Evolutionary conservation across 2,329 filamentous ascomycete genomes (phyloP).

Genomic region (Penicillium thymicola): DNA sequence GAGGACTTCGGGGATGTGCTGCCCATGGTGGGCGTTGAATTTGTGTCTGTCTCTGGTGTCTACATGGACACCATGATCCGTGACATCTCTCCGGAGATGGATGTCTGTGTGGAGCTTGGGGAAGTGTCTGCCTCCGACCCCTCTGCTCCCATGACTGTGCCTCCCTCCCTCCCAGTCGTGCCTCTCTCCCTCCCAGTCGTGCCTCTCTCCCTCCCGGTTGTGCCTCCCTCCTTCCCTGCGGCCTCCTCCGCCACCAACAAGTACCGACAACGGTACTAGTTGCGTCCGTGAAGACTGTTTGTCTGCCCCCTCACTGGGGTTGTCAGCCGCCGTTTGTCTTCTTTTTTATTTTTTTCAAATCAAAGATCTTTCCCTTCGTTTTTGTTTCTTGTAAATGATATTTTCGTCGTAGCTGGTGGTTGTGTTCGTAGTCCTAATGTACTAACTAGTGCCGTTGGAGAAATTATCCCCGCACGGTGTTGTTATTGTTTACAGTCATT

Average conservation of each 20-base stretch:
- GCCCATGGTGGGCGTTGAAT: slow-evolving; percentile 1
- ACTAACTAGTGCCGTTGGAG: not conserved
- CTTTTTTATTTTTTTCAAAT: not conserved
- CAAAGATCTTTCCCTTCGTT: not conserved
- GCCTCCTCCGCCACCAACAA: not conserved
- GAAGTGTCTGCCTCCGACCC: not conserved
- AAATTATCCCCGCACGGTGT: not conserved
- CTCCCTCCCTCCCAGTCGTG: not conserved
- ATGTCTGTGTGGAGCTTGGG: not conserved
- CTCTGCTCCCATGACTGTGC: not conserved
- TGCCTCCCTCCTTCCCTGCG: not conserved
- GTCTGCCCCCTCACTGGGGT: not conserved
- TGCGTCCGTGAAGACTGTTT: not conserved
- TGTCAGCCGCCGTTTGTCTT: not conserved
- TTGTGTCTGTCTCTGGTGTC: not conserved
- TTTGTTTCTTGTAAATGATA: not conserved
- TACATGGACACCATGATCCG: not conserved
- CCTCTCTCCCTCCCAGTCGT: not conserved
- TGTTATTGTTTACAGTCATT: too few species aligned
- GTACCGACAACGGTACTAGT: not conserved
- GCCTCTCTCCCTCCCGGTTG: not conserved
- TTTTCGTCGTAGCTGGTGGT: not conserved
- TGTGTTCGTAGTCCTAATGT: not conserved
- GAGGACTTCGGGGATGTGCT: not conserved
- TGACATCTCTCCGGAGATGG: not conserved